Conservation (phyloP, 2,329 filamentous ascomycete species). For the Alternaria brassicicola region DNA sequence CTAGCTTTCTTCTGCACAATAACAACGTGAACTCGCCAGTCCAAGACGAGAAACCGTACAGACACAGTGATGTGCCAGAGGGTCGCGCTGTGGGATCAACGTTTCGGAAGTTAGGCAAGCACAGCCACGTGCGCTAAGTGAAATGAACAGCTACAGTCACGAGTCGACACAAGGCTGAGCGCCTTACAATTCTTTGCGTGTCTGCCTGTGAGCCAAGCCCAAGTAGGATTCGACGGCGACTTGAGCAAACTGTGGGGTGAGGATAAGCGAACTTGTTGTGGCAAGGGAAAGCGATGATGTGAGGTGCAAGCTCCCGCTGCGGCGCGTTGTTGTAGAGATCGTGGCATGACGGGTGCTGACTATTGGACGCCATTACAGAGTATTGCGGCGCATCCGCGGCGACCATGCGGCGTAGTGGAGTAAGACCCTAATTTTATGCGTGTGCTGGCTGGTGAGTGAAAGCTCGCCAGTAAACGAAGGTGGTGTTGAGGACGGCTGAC, state of each 20-base stretch:
- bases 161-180: conserved; percentile 27
- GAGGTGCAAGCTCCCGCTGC: conserved; percentile 11
- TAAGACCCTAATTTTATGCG: conserved; percentile 11
- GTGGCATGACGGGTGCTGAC: not conserved
- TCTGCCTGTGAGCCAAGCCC: conserved; percentile 32
- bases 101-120: conserved; percentile 24
- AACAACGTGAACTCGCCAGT: not conserved
- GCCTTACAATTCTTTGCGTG: conserved; percentile 22
- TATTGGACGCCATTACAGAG: conserved; percentile 6
- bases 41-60: not conserved
- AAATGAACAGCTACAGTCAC: conserved; percentile 24
- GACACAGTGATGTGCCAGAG: conserved; percentile 15
- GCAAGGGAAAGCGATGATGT: conserved; percentile 23
- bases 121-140: conserved; percentile 42
- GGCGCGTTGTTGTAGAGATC: conserved; percentile 7
- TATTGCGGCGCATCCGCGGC: conserved; percentile 6
- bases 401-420: conserved; percentile 1
- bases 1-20: not conserved
- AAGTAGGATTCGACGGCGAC: conserved; percentile 19
- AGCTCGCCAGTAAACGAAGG: conserved; percentile 18
- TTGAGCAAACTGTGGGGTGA: conserved; percentile 11
- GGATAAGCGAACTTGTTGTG: conserved; percentile 19
- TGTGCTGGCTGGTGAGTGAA: conserved; percentile 10
- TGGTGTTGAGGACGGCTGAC: conserved; percentile 20
- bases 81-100: conserved; percentile 13